Conservation (phyloP, 345 rosid species). For the Crucihimalaya himalaica region DNA sequence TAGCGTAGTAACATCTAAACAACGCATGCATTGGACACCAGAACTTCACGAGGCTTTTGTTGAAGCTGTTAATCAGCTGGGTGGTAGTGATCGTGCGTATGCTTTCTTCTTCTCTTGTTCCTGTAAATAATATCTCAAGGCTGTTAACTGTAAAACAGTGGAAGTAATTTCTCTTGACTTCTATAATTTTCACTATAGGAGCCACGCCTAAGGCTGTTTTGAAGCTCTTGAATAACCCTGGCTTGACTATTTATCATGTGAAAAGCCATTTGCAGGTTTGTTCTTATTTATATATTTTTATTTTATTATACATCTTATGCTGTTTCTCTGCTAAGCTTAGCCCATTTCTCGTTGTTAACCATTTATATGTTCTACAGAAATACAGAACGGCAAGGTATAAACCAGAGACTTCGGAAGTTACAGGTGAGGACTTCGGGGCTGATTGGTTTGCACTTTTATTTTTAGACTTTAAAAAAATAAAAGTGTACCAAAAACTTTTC, state of each 20-base stretch:
- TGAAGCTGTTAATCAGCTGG: conserved; percentile 89
- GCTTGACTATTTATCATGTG: conserved; percentile 91
- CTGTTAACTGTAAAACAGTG: neutral
- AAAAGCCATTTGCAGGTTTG: conserved; percentile 96
- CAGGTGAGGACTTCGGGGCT: conserved; percentile 32
- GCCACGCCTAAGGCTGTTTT: conserved; percentile 97
- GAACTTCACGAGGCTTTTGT: conserved; percentile 95
- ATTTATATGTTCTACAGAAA: conserved; percentile 52
- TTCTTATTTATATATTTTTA: conserved; percentile 6
- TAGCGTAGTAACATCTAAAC: conserved; percentile 48
- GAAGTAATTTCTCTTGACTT: conserved; percentile 6
- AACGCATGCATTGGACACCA: conserved; percentile 94
- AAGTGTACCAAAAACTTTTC: too few species aligned
- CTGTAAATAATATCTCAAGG: conserved; percentile 7
- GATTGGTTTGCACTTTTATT: too few species aligned
- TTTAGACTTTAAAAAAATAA: too few species aligned
- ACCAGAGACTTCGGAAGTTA: conserved; percentile 78
- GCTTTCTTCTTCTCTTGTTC: conserved; percentile 19
- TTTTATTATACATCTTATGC: neutral
- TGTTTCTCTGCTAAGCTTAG: conserved; percentile 13
- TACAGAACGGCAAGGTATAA: conserved; percentile 87
- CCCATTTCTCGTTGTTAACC: neutral
- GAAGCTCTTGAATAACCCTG: conserved; percentile 79
- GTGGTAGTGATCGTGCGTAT: conserved; percentile 87
- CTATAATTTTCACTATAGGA: conserved; percentile 49